Evolutionary conservation across 495 filamentous ascomycete species (phyloP).

Genomic region (Coniosporium apollinis): DNA sequence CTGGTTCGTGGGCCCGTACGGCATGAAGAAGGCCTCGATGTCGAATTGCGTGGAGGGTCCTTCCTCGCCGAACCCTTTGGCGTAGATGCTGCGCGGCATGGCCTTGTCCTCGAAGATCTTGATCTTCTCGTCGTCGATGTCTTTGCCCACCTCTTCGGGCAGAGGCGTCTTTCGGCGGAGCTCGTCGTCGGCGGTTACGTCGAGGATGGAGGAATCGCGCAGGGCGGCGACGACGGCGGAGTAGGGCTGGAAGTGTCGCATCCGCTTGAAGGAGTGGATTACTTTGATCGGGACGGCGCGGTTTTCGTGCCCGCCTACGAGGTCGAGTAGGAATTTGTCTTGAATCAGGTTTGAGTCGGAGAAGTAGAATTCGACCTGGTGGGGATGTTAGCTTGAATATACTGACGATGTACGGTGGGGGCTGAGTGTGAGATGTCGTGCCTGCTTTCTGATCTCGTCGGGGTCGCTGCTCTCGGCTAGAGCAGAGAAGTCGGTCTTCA

Average conservation of each 20-base stretch:
- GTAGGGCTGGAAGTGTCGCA: constrained; percentile 79
- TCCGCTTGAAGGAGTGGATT: constrained; percentile 77
- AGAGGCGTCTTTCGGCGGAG: constrained; percentile 64
- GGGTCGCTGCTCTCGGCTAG: constrained; percentile 54
- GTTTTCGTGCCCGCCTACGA: constrained; percentile 62
- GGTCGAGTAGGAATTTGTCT: constrained; percentile 70
- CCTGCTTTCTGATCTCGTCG: constrained; percentile 63
- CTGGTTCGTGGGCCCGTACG: constrained; percentile 60
- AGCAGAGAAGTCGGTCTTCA: constrained; percentile 31
- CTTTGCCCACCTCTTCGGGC: constrained; percentile 27
- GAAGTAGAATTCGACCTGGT: constrained; percentile 94
- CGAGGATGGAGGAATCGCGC: constrained; percentile 49
- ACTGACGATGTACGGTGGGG: constrained; percentile 2
- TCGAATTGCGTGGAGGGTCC: constrained; percentile 66
- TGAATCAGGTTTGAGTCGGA: constrained; percentile 75
- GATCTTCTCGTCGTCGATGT: constrained; percentile 26
- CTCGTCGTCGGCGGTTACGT: constrained; percentile 43
- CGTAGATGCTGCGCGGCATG: constrained; percentile 48
- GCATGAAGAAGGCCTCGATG: constrained; percentile 78
- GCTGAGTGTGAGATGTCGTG: too few species aligned
- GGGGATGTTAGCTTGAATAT: constrained; percentile 4
- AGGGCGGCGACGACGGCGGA: constrained; percentile 68
- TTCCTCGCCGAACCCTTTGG: constrained; percentile 83
- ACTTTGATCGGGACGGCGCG: constrained; percentile 56
- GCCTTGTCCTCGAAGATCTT: constrained; percentile 42